These are phyloP conservation scores for Hypomyces perniciosus DNA, from an alignment of 2,329 filamentous ascomycete genomes.

Conservation along the genomic window DNA sequence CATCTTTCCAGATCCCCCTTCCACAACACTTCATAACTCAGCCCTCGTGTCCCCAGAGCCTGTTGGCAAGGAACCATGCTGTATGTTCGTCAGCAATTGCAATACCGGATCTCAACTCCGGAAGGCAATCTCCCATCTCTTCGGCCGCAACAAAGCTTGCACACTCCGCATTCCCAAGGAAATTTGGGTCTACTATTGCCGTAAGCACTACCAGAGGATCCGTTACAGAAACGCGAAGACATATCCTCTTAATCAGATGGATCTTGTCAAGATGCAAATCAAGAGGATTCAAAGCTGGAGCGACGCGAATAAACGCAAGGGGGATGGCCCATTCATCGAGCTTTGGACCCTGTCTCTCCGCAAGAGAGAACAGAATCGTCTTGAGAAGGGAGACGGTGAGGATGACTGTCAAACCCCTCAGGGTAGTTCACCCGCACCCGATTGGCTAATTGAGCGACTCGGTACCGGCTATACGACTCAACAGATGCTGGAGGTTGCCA, in stretches of 20 bases:
- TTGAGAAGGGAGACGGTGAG: conserved; percentile 28
- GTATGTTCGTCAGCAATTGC: conserved; percentile 53
- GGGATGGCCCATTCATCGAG: conserved; percentile 27
- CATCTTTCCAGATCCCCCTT: too few relatives aligned
- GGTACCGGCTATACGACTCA: conserved; percentile 42
- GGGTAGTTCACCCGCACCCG: conserved; percentile 36
- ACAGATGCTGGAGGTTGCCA: conserved; percentile 43
- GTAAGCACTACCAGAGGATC: conserved; percentile 75
- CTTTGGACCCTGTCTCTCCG: conserved; percentile 57
- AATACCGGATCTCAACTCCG: conserved; percentile 56
- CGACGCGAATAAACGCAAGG: conserved; percentile 36
- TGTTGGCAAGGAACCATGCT: conserved; percentile 25
- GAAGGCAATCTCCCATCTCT: conserved; percentile 76
- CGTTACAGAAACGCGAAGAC: conserved; percentile 61
- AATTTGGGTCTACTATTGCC: conserved; percentile 71
- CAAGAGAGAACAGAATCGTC: conserved; percentile 57
- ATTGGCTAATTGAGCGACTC: conserved; percentile 43
- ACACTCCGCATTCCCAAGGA: conserved; percentile 63
- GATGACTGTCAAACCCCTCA: conserved; percentile 28
- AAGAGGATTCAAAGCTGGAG: conserved; percentile 59
- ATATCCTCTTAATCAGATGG: conserved; percentile 57
- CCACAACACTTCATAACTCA: not conserved
- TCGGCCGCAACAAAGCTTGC: conserved; percentile 74
- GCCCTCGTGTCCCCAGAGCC: not conserved
- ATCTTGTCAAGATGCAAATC: conserved; percentile 58